Percentiles rank a stretch among this genome's conserved stretches.
These are phyloP conservation scores for Yarrowia sp. DNA, from an alignment of 805 yeast species.

Conservation along the genomic window DNA sequence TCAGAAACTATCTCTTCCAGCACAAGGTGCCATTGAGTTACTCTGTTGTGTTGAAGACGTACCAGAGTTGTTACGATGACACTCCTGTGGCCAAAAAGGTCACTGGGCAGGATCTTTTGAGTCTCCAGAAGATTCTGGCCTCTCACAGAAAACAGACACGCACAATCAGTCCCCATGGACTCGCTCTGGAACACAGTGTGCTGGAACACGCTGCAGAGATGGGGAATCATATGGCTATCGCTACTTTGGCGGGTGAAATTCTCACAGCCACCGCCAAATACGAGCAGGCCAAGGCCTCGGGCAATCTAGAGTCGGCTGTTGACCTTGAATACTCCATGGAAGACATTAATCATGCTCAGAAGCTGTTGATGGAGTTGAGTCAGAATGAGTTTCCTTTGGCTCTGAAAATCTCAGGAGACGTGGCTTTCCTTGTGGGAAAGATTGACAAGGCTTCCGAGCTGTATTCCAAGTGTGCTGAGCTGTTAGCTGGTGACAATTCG, in stretches of 20 bases:
- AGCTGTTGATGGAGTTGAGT: slow-evolving; percentile 63
- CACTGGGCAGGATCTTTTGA: slow-evolving; percentile 65
- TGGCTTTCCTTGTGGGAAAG: slow-evolving; percentile 61
- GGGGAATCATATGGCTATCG: slow-evolving; percentile 82
- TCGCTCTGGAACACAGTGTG: slow-evolving; percentile 70
- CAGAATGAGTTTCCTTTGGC: slow-evolving; percentile 73
- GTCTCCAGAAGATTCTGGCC: slow-evolving; percentile 70
- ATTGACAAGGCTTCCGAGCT: slow-evolving; percentile 63
- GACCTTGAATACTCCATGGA: slow-evolving; percentile 53
- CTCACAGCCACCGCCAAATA: slow-evolving; percentile 34
- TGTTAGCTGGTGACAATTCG: slow-evolving; percentile 12
- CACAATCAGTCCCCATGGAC: slow-evolving; percentile 61
- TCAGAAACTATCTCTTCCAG: slow-evolving; percentile 45
- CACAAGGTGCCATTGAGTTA: slow-evolving; percentile 45
- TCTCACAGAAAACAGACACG: slow-evolving; percentile 67
- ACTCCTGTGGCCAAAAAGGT: slow-evolving; percentile 55
- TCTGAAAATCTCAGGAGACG: slow-evolving; percentile 79
- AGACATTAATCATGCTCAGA: slow-evolving; percentile 69
- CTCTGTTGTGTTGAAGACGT: slow-evolving; percentile 41
- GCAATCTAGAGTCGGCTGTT: slow-evolving; percentile 56
- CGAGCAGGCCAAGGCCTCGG: slow-evolving; percentile 34
- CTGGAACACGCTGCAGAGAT: slow-evolving; percentile 84
- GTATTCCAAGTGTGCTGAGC: slow-evolving; percentile 54
- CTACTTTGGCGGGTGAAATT: slow-evolving; percentile 64
- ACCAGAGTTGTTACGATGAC: slow-evolving; percentile 43